Base-by-base conservation (phyloP, 2,329 filamentous ascomycete genomes). In the Xylariaceae sp. region DNA sequence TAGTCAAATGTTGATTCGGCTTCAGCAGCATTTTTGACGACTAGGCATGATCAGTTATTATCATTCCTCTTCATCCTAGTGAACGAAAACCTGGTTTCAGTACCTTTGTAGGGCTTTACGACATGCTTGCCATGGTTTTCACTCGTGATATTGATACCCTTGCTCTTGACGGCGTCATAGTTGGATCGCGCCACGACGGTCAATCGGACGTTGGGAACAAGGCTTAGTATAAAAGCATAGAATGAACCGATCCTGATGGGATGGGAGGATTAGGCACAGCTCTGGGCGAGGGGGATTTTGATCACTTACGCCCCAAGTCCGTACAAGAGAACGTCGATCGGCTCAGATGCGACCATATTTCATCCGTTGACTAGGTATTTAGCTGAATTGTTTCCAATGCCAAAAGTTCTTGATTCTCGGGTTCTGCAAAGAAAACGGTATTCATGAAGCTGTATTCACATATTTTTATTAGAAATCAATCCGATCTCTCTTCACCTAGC, bases 141-240 rank as follows among this genome's bases (percentile, higher is more conserved):
- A 32, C 78, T 82, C 5, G 67, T 69, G 29, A 83, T 65, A 1
- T 63, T 62, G 58, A 83, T 75, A 8, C 80, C 80, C 23, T 71
- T 66, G 11, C 61, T 59, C 40, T 71, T 72, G 10, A 83, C 77
- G 3, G 71, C 73, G 6, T 69, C 63, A 62, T 79, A 82, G 58
- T 83, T 83, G 1, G 78, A 81, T 20, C 80, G 73, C 35, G 79
- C 82, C 35, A 82, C 73, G 2, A 80, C 76, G 0, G 79, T 82
- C 19, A 83, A 69, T n/a, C 69, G 64, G 16, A 76, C 68, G 22
- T 68, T 62, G 3, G 66, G 50, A 23, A 60, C 64, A 2, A 72
- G 68, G 42, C 65, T 69, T 0, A 79, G 55, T 27, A 80, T 70
- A 47, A 79, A 80, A 6, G 75, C 72, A 54, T 80, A 80, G 51